Conservation (phyloP, 495 filamentous ascomycete genomes). For the Chaetomidium leptoderma region DNA sequence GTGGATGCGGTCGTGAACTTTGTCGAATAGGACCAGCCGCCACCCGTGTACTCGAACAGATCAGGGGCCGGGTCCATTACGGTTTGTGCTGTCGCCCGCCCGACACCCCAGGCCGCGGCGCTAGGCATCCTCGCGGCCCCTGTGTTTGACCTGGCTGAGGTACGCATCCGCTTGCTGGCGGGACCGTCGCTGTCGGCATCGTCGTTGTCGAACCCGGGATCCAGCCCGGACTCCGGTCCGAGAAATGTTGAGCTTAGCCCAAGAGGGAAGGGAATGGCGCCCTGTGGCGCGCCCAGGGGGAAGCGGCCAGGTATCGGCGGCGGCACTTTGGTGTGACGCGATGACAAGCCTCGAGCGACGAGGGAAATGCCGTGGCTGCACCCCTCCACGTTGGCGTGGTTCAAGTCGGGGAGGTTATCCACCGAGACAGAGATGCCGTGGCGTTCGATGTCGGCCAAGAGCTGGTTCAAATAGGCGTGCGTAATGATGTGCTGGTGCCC, state of each 20-base stretch:
- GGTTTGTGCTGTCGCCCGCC: background rate
- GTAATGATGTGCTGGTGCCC: slow-evolving; percentile 37
- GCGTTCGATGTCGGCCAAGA: slow-evolving; percentile 37
- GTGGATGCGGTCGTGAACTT: slow-evolving; percentile 1
- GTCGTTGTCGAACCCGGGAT: background rate
- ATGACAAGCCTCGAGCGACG: slow-evolving; percentile 33
- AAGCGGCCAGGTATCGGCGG: slow-evolving; percentile 36
- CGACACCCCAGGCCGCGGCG: background rate
- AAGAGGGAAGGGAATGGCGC: background rate
- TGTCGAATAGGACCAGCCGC: slow-evolving; percentile 4
- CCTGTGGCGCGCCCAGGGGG: slow-evolving; percentile 30
- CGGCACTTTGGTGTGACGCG: slow-evolving; percentile 29
- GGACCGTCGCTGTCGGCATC: background rate
- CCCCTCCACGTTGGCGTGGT: background rate
- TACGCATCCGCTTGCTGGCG: slow-evolving; percentile 16
- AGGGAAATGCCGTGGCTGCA: slow-evolving; percentile 38
- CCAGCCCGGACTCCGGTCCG: background rate
- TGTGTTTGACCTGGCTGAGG: background rate
- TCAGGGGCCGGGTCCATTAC: background rate
- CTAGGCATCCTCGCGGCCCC: background rate
- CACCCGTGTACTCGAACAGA: slow-evolving; percentile 5
- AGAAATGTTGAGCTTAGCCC: background rate
- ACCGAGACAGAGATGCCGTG: slow-evolving; percentile 30
- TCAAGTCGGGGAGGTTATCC: background rate
- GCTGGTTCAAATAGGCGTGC: slow-evolving; percentile 39